Base-by-base conservation (phyloP, 164 flowering plant genomes). In the Umbellularia californica region DNA sequence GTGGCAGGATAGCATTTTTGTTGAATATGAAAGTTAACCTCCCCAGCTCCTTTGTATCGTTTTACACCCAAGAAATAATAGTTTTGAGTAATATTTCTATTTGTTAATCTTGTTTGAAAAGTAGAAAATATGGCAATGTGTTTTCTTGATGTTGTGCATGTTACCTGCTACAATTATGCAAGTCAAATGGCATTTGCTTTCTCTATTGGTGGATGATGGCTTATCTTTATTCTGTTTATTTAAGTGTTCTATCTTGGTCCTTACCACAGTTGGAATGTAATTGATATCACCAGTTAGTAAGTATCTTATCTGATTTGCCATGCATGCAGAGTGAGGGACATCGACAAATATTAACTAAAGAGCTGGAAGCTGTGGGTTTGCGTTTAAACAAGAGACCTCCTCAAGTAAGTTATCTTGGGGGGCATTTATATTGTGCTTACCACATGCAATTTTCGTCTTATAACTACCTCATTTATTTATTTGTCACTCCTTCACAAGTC, bases 281-380 rank as follows among this genome's bases (percentile, higher is more conserved):
- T 41, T 41, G 47, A 41, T 41, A 9, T 41, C 11, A 41, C 47
- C 47, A 41, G 9, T 41, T 41, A 41, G 9, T 41, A 9, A 41
- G 47, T 41, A 41, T 41, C 47, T 41, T 1, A 41, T 1, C 41
- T 64, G 67, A 58, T 60, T 20, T 69, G 10, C 64, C 69, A 66
- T 81, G 66, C 20, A 74, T 71, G 12, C 78, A 96, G 99, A 96
- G 99, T 84, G 99, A 96, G 85, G 99, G 99, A 35, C 99, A 96
- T 85, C 92, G 99, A 22, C 99, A 96, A 78, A 96, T 96, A 79
- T 85, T 94, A 80, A 96, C 99, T 9, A 90, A 69, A 74, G 99
- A 96, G 84, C 85, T 94, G 83, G 99, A 96, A 87, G 99, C 99
- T 76, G 98, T 96, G 75, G 98, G 98, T 73, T 81, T 96, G 88